phyloP scores from a whole-genome alignment of 2,329 filamentous ascomycete species.

The Sphaerostilbella broomeana region DNA sequence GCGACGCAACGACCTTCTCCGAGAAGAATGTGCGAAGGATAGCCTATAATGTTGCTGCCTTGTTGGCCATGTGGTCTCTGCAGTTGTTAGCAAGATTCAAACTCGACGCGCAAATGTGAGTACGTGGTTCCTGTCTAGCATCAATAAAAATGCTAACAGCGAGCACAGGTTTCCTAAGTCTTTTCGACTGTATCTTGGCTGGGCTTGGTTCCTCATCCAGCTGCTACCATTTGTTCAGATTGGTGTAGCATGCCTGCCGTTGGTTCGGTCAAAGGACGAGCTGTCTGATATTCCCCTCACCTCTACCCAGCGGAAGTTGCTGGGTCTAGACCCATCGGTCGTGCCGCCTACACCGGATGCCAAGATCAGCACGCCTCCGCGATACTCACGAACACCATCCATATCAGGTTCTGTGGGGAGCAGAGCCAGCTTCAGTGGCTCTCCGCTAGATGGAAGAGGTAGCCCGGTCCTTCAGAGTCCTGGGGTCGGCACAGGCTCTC shows the following conservation, averaged over 20 bases:
- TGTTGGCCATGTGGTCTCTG: conserved; percentile 32
- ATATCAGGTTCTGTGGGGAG: conserved; percentile 56
- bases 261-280: conserved; percentile 66
- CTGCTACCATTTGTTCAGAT: conserved; percentile 65
- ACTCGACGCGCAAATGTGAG: conserved; percentile 35
- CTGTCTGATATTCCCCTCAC: conserved; percentile 87
- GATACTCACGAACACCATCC: conserved; percentile 72
- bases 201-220: conserved; percentile 44
- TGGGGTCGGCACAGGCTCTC: conserved; percentile 36
- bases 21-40: conserved; percentile 68
- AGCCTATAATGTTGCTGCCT: conserved; percentile 55
- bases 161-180: conserved; percentile 26
- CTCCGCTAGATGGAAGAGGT: conserved; percentile 51
- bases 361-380: conserved; percentile 73
- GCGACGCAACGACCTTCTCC: conserved; percentile 71
- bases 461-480: conserved; percentile 37
- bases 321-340: conserved; percentile 68
- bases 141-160: too few relatives aligned
- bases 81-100: conserved; percentile 31
- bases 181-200: conserved; percentile 33
- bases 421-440: conserved; percentile 49
- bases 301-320: conserved; percentile 63
- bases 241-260: conserved; percentile 60
- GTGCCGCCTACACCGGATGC: conserved; percentile 60
- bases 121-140: too few relatives aligned